These are phyloP conservation scores for Fusarium agapanthi DNA, from an alignment of 2,329 filamentous ascomycete species.

Conservation along the genomic window DNA sequence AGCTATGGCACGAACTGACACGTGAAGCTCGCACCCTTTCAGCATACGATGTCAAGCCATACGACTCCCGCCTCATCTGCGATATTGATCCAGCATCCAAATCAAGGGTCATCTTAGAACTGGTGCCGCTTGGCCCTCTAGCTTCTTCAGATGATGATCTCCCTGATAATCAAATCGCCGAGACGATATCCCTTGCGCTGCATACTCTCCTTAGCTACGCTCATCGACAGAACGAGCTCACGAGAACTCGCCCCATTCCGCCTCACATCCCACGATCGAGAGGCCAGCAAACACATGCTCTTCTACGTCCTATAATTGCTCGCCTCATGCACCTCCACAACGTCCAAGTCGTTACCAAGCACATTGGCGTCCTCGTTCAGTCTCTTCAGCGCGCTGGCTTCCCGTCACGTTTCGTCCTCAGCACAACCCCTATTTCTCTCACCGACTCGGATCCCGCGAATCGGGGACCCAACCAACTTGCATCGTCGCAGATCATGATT, in stretches of 20 bases:
- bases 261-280: conserved; percentile 50
- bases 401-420: conserved; percentile 54
- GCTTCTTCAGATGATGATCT: conserved; percentile 45
- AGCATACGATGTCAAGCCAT: conserved; percentile 73
- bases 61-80: conserved; percentile 66
- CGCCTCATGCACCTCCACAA: conserved; percentile 56
- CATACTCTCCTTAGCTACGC: conserved; percentile 81
- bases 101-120: conserved; percentile 69
- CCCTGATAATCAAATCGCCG: conserved; percentile 63
- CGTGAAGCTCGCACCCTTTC: conserved; percentile 80
- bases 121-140: conserved; percentile 66
- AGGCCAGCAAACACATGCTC: conserved; percentile 55
- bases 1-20: conserved; percentile 89
- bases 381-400: conserved; percentile 59
- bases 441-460: conserved; percentile 39
- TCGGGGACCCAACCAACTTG: conserved; percentile 48
- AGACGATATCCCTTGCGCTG: conserved; percentile 72
- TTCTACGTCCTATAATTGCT: conserved; percentile 62
- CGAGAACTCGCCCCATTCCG: conserved; percentile 67
- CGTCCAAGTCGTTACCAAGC: conserved; percentile 50
- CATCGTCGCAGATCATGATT: conserved; percentile 56
- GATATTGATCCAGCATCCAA: conserved; percentile 59
- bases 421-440: conserved; percentile 47
- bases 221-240: conserved; percentile 78
- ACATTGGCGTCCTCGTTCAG: conserved; percentile 55